Percentiles rank a stretch among this genome's conserved stretches.
Evolutionary conservation across 2,329 filamentous ascomycete genomes (phyloP).

Genomic region (Delphinella strobiligena): DNA sequence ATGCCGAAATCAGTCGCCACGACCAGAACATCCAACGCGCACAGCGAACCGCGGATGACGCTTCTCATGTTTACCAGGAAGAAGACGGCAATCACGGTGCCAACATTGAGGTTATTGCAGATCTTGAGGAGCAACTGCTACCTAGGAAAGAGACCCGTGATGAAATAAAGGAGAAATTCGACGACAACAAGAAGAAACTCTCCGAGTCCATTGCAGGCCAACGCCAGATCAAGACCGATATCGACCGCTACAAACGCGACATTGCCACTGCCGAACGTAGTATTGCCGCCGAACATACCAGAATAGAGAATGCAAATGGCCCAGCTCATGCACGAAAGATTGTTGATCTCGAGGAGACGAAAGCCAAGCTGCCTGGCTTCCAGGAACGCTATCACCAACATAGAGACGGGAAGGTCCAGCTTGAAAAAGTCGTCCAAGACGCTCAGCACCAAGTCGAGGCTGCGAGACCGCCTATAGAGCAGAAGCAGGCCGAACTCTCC

Average conservation of each 20-base stretch:
- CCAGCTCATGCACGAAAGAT: conserved; percentile 53
- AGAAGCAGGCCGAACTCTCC: conserved; percentile 14
- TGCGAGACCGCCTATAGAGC: conserved; percentile 16
- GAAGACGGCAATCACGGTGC: conserved; percentile 28
- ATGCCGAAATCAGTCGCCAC: conserved; percentile 19
- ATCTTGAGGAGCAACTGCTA: conserved; percentile 23
- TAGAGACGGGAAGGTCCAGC: conserved; percentile 22
- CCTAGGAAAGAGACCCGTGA: conserved; percentile 36
- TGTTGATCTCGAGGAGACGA: conserved; percentile 45
- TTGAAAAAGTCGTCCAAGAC: conserved; percentile 24
- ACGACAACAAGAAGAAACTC: conserved; percentile 21
- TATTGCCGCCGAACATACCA: conserved; percentile 44
- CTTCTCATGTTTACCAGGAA: conserved; percentile 30
- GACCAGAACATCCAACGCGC: conserved; percentile 38
- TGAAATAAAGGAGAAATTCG: conserved; percentile 40
- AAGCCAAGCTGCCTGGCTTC: conserved; percentile 11
- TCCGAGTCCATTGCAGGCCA: conserved; percentile 39
- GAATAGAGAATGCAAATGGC: conserved; percentile 52
- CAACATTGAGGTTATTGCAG: conserved; percentile 22
- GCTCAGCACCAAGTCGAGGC: conserved; percentile 26
- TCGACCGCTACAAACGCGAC: conserved; percentile 40
- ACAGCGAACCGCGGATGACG: conserved; percentile 32
- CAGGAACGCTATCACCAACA: conserved; percentile 39
- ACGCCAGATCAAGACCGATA: conserved; percentile 48
- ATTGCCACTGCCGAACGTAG: conserved; percentile 31